These are phyloP conservation scores for Metschnikowia drakensbergensis DNA, from an alignment of 805 yeast species.

Conservation along the genomic window DNA sequence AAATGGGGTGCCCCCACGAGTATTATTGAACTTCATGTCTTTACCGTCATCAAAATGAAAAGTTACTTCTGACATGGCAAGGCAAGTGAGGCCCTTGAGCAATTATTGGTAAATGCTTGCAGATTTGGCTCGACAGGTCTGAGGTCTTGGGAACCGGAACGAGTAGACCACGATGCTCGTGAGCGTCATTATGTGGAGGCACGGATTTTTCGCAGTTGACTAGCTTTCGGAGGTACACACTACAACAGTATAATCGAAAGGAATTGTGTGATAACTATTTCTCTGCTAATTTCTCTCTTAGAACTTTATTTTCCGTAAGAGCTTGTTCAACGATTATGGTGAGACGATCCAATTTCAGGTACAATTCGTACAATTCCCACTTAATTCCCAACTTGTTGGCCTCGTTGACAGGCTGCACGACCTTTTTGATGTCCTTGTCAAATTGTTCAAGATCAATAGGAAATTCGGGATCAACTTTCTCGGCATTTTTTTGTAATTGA, in stretches of 20 bases:
- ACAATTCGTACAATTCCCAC: slow-evolving; percentile 60
- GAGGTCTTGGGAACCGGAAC: background rate
- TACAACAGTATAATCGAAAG: background rate
- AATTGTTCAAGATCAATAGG: slow-evolving; percentile 48
- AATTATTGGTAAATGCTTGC: background rate
- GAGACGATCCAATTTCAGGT: slow-evolving; percentile 48
- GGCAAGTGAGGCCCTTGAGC: background rate
- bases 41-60: slow-evolving; percentile 29
- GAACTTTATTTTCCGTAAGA: slow-evolving; percentile 31
- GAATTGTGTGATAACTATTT: background rate
- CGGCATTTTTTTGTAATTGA: slow-evolving; percentile 57
- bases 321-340: slow-evolving; percentile 38
- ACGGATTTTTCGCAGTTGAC: slow-evolving; percentile 2
- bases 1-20: background rate
- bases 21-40: slow-evolving; percentile 31
- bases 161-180: background rate
- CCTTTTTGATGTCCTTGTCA: slow-evolving; percentile 44
- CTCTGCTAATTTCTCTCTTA: slow-evolving; percentile 10
- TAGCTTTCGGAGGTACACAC: background rate
- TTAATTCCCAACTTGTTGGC: slow-evolving; percentile 55
- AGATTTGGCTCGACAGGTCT: background rate
- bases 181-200: background rate
- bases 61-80: slow-evolving; percentile 1
- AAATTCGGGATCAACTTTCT: slow-evolving; percentile 65
- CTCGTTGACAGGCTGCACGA: slow-evolving; percentile 56